Conservation (phyloP, 208 protist species). For the Leishmania tropica region DNA sequence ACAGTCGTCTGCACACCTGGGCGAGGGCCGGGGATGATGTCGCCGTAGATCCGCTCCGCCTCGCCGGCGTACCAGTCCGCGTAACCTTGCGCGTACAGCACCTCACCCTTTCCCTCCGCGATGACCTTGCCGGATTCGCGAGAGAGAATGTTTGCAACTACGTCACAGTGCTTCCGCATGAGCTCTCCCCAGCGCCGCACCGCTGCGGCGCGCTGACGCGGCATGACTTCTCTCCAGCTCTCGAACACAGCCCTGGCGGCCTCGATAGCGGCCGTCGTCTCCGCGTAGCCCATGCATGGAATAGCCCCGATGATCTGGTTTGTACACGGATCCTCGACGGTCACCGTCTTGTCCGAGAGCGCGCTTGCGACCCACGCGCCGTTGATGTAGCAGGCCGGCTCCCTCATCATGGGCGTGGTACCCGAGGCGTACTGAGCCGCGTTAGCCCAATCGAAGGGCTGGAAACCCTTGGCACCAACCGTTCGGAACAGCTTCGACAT, state of each 20-base stretch:
- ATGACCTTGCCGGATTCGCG: constrained; percentile 86
- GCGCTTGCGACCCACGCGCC: constrained; percentile 49
- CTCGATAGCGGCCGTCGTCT: constrained; percentile 62
- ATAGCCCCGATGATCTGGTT: constrained; percentile 62
- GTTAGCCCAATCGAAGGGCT: constrained; percentile 54
- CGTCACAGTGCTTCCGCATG: constrained; percentile 48
- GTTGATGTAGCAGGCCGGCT: constrained; percentile 68
- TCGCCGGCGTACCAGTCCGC: constrained; percentile 90
- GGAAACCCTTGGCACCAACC: constrained; percentile 19
- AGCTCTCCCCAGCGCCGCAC: constrained; percentile 72
- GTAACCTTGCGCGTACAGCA: constrained; percentile 62
- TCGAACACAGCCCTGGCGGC: constrained; percentile 63
- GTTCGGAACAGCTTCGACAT: constrained; percentile 35
- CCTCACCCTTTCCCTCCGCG: constrained; percentile 72
- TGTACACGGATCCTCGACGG: constrained; percentile 83
- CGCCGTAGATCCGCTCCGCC: constrained; percentile 80
- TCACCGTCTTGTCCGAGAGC: constrained; percentile 30
- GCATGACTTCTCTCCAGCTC: constrained; percentile 65
- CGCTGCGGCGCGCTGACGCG: constrained; percentile 57
- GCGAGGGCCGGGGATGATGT: constrained; percentile 66
- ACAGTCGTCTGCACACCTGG: constrained; percentile 62
- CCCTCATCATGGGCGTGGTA: constrained; percentile 30
- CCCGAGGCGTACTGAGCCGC: constrained; percentile 44
- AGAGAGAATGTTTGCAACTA: constrained; percentile 66
- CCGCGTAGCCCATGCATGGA: constrained; percentile 49